These are phyloP conservation scores for Umbelopsis sp. DNA, from an alignment of 192 early-diverging fungal species.

Conservation along the genomic window DNA sequence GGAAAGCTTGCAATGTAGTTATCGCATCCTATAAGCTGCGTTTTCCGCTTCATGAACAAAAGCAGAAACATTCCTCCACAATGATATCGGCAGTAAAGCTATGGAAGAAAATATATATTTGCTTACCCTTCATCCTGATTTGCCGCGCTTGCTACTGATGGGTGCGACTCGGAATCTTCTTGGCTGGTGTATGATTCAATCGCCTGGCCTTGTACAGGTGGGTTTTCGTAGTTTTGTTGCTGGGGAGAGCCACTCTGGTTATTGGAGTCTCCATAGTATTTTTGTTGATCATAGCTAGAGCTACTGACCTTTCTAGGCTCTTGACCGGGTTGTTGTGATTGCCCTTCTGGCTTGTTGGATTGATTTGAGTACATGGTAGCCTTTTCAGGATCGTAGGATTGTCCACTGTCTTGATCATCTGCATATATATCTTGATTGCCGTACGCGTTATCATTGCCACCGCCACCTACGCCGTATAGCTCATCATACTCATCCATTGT, in stretches of 20 bases:
- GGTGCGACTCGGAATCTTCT: background rate
- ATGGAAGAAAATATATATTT: background rate
- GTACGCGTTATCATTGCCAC: background rate
- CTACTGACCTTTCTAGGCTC: background rate
- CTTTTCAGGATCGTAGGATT: constrained; percentile 7
- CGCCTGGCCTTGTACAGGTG: background rate
- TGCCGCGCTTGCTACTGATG: constrained; percentile 26
- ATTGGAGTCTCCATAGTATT: background rate
- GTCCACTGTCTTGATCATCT: constrained; percentile 8
- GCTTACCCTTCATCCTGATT: constrained; percentile 40
- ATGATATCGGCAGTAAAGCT: background rate
- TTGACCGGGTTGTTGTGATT: background rate
- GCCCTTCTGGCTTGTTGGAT: background rate
- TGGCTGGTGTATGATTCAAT: background rate
- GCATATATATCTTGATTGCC: constrained; percentile 13
- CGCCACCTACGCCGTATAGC: background rate
- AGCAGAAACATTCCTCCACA: too few relatives aligned
- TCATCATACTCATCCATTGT: constrained; percentile 12
- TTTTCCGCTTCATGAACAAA: too few relatives aligned
- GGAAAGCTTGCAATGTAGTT: too few relatives aligned
- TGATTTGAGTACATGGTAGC: constrained; percentile 1
- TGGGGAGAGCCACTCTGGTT: background rate
- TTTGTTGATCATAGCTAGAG: constrained; percentile 5
- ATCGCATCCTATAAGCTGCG: too few relatives aligned
- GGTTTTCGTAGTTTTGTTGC: background rate